These are phyloP conservation scores for Globisporangium polare DNA, from an alignment of 352 stramenopile genomes.

Conservation along the genomic window DNA sequence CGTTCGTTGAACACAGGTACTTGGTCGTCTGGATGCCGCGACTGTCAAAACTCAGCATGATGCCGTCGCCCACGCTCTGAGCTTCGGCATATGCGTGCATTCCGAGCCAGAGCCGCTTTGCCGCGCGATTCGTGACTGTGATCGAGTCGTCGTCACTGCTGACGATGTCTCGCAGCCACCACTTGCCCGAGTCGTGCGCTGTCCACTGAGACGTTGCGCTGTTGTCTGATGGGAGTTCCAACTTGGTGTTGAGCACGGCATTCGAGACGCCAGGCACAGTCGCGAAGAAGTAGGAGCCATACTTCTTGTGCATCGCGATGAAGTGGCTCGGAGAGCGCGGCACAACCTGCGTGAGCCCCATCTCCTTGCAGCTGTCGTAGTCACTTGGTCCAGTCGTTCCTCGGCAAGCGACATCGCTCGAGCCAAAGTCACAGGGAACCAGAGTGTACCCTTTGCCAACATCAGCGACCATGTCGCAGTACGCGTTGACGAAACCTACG, in stretches of 20 bases:
- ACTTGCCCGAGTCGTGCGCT: slow-evolving; percentile 46
- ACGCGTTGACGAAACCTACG: slow-evolving; percentile 32
- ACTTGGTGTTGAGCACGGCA: slow-evolving; percentile 23
- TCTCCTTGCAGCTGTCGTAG: slow-evolving; percentile 42
- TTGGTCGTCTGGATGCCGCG: slow-evolving; percentile 36
- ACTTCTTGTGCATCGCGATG: slow-evolving; percentile 34
- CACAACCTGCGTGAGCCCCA: slow-evolving; percentile 48
- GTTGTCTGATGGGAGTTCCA: slow-evolving; percentile 43
- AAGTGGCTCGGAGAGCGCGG: slow-evolving; percentile 49
- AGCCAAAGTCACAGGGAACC: slow-evolving; percentile 38
- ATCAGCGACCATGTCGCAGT: slow-evolving; percentile 53
- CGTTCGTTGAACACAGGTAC: slow-evolving; percentile 65
- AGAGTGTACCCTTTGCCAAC: slow-evolving; percentile 50
- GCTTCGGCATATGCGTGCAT: slow-evolving; percentile 43
- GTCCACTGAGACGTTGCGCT: slow-evolving; percentile 40
- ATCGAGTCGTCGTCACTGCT: slow-evolving; percentile 22
- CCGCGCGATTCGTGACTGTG: slow-evolving; percentile 15
- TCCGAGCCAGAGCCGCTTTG: slow-evolving; percentile 42
- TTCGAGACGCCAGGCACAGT: slow-evolving; percentile 52
- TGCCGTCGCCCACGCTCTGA: slow-evolving; percentile 38
- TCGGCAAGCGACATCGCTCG: slow-evolving; percentile 28
- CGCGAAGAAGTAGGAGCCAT: slow-evolving; percentile 46
- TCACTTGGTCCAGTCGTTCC: slow-evolving; percentile 31
- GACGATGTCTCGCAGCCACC: slow-evolving; percentile 53
- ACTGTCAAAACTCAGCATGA: slow-evolving; percentile 40